phyloP scores from a whole-genome alignment of 163 green algal species.

The Coccomyxa subellipsoidea region DNA sequence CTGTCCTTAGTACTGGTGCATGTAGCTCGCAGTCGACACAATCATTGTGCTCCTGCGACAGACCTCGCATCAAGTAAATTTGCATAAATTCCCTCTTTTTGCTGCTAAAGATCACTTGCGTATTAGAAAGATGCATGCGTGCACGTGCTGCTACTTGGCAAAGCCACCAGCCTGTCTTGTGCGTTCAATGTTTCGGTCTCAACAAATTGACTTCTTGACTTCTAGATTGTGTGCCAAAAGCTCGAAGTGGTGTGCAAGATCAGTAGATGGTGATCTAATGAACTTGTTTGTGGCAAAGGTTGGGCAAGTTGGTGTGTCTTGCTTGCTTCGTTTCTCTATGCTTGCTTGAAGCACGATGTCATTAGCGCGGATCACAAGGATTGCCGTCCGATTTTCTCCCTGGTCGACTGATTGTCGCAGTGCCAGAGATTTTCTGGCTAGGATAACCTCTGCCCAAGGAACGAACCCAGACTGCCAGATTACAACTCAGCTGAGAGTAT shows the following conservation, averaged over 20 bases:
- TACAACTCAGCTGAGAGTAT: background rate
- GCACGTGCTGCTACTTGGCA: background rate
- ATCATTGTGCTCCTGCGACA: no score
- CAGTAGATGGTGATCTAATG: background rate
- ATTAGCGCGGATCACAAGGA: background rate
- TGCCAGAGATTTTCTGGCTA: background rate
- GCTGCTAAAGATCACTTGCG: no score
- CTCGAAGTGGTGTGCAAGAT: background rate
- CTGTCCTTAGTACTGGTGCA: no score
- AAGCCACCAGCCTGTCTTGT: no score
- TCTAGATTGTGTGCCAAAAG: no score
- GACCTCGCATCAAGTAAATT: no score
- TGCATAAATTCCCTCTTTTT: no score
- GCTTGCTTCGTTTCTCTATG: background rate
- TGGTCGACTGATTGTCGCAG: background rate
- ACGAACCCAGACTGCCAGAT: background rate
- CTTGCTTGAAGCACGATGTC: background rate
- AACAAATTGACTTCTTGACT: no score
- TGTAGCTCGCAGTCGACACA: no score
- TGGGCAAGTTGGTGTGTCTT: background rate
- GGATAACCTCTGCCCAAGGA: constrained; percentile 13
- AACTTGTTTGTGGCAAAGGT: background rate
- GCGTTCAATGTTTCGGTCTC: no score
- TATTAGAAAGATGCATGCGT: background rate
- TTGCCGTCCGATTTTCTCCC: background rate